Percentiles rank a stretch among this genome's conserved stretches.
These are phyloP conservation scores for Malus hybrid DNA, from an alignment of 331 rosid species.

Conservation along the genomic window DNA sequence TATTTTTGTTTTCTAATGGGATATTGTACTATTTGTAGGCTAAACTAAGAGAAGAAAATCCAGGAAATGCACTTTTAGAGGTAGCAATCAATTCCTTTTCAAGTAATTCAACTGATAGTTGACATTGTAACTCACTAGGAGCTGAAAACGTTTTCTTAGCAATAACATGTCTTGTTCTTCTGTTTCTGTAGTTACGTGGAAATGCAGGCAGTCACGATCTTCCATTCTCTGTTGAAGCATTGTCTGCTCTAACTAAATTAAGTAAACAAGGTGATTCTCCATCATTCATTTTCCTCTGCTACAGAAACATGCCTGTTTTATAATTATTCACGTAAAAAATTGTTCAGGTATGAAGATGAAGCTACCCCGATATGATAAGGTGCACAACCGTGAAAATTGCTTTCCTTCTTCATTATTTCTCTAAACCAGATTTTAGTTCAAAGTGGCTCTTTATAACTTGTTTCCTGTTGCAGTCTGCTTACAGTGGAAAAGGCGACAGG, in stretches of 20 bases:
- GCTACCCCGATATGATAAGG: conserved; percentile 91
- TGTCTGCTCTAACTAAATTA: conserved; percentile 48
- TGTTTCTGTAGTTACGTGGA: conserved; percentile 57
- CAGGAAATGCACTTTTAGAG: conserved; percentile 87
- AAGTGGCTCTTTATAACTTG: conserved; percentile 19
- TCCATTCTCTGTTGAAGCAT: conserved; percentile 61
- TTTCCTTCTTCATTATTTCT: not conserved
- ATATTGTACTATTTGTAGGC: conserved; percentile 37
- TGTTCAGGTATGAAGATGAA: conserved; percentile 78
- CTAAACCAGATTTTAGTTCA: not conserved
- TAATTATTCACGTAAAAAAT: conserved; percentile 24
- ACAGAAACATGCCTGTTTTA: conserved; percentile 2
- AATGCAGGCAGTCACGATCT: conserved; percentile 99
- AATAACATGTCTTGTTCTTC: not conserved
- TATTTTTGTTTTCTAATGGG: conserved; percentile 13
- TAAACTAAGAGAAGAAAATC: conserved; percentile 67
- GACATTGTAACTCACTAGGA: not conserved
- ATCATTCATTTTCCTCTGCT: conserved; percentile 10
- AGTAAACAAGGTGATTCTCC: conserved; percentile 61
- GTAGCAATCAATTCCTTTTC: conserved; percentile 26
- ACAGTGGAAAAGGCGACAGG: conserved; percentile 81
- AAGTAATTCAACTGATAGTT: not conserved
- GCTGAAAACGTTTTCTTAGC: not conserved
- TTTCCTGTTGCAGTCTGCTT: conserved; percentile 65
- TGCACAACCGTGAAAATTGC: conserved; percentile 4